Evolutionary conservation across 2,329 filamentous ascomycete species (phyloP).

Genomic region (Laburnicola sp.): DNA sequence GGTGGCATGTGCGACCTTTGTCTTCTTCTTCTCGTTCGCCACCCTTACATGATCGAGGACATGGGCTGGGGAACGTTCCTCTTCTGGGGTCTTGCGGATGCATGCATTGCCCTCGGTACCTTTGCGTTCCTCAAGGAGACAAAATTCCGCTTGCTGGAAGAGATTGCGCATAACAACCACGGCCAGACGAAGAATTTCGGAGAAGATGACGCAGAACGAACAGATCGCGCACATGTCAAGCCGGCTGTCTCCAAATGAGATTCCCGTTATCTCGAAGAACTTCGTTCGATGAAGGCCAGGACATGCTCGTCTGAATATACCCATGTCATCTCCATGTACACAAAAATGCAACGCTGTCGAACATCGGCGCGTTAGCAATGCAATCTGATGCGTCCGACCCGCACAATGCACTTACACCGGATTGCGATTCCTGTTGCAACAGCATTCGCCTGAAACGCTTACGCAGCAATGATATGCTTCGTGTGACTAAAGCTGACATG

Average conservation of each 20-base stretch:
- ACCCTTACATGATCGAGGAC: conserved; percentile 56
- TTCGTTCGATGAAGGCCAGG: not conserved
- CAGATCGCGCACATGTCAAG: not conserved
- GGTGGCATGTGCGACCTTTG: conserved; percentile 54
- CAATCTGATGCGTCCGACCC: too few relatives aligned
- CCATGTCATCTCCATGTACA: too few relatives aligned
- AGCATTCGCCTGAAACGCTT: too few relatives aligned
- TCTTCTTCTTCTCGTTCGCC: conserved; percentile 55
- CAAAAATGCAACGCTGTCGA: too few relatives aligned
- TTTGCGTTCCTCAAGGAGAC: conserved; percentile 47
- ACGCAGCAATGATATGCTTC: too few relatives aligned
- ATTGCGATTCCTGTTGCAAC: too few relatives aligned
- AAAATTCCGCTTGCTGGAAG: conserved; percentile 40
- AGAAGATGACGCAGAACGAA: conserved; percentile 6
- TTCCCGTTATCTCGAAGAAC: not conserved
- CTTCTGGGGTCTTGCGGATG: conserved; percentile 53
- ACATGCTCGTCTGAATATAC: too few relatives aligned
- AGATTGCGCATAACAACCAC: conserved; percentile 32
- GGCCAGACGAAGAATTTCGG: conserved; percentile 7
- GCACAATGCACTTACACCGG: too few relatives aligned
- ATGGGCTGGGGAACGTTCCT: conserved; percentile 53
- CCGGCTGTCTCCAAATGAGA: not conserved
- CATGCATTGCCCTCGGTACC: conserved; percentile 47
- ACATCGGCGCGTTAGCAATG: too few relatives aligned
- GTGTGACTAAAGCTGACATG: too few relatives aligned